A percentile compares a stretch with the other conserved stretches of the same genome.
Conservation (phyloP, 1,284 basidiomycete genomes). For the Papiliotrema terrestris region DNA sequence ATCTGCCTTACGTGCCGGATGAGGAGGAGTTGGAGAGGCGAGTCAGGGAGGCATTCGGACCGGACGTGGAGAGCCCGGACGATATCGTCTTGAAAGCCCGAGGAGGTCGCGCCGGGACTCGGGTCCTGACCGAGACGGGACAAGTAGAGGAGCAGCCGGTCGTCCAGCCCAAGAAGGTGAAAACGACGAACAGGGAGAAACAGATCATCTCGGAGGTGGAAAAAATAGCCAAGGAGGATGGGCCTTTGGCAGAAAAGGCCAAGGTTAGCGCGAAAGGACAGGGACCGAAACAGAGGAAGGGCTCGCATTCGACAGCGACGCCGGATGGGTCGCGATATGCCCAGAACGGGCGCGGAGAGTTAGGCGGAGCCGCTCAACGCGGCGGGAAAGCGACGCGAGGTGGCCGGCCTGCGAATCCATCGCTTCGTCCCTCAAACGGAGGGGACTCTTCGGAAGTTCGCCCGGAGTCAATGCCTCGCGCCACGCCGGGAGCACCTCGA, state of each 20-base stretch:
- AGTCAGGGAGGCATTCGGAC: conserved; percentile 34
- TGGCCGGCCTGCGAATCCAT: too few relatives aligned
- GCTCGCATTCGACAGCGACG: too few relatives aligned
- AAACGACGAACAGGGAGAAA: background rate
- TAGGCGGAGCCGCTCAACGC: too few relatives aligned
- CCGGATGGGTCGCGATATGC: too few relatives aligned
- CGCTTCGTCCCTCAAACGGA: too few relatives aligned
- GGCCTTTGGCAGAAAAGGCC: background rate
- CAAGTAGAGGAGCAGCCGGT: background rate
- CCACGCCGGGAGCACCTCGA: too few relatives aligned
- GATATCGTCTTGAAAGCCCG: conserved; percentile 53
- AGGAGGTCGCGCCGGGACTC: conserved; percentile 49
- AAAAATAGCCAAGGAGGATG: background rate
- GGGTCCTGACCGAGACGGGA: conserved; percentile 7
- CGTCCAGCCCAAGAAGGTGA: background rate
- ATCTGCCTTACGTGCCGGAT: conserved; percentile 17
- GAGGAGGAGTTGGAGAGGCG: conserved; percentile 21
- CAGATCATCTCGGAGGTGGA: too few relatives aligned
- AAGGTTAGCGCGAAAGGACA: background rate
- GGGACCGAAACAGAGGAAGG: too few relatives aligned
- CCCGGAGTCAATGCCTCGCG: too few relatives aligned
- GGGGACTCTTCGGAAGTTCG: too few relatives aligned
- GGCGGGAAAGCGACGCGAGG: too few relatives aligned
- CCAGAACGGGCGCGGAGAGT: too few relatives aligned
- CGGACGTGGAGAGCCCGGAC: conserved; percentile 52